Base-by-base conservation (phyloP, 176 grass and related monocot genomes). In the Eleusine coracana region DNA sequence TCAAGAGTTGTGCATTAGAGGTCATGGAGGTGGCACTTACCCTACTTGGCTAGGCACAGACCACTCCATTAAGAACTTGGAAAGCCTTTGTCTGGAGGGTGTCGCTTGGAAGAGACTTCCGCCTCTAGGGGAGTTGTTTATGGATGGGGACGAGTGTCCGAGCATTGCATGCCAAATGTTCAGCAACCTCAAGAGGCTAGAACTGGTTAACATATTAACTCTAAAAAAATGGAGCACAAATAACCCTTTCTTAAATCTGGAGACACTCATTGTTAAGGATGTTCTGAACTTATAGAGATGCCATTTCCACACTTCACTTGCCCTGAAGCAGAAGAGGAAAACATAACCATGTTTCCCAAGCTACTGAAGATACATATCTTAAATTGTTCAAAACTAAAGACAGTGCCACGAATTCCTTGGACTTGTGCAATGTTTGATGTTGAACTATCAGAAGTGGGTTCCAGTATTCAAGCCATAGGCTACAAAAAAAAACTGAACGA, bases 361-460 rank as follows among this genome's bases (percentile, higher is more conserved):
- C 40, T 82, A 9, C 54, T 3, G 1, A 0, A 6, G 5, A 1
- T 85, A 1, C 0, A 11, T 1, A 27, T 85, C 27, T 0, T 0
- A 0, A 9, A 9, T 1, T 85, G 83, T 45, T 6, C 0, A 59
- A 16, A 85, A 0, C n/a, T 70, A 6, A 10, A 7, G 11, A 59
- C 64, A 34, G 3, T 84, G 6, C 82, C 82, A 7, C 38, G 16
- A 23, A 58, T 69, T 17, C 64, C 72, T 68, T 67, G n/a, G 9
- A 75, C 21, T 52, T 5, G 29, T 4, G 11, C 9, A 18, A 15
- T 83, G 21, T 28, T 21, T 9, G 3, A 0, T 75, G 81, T 50
- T 12, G 0, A 0, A 1, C 1, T 83, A 3, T 0, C 0, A 11
- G 0, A 0, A 5, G 46, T 67, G 25, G 71, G 60, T 28, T 7